A percentile compares a stretch with the other conserved stretches of the same genome.
Conservation (phyloP, 202 grass and related monocot genomes). For the Digitaria exilis region DNA sequence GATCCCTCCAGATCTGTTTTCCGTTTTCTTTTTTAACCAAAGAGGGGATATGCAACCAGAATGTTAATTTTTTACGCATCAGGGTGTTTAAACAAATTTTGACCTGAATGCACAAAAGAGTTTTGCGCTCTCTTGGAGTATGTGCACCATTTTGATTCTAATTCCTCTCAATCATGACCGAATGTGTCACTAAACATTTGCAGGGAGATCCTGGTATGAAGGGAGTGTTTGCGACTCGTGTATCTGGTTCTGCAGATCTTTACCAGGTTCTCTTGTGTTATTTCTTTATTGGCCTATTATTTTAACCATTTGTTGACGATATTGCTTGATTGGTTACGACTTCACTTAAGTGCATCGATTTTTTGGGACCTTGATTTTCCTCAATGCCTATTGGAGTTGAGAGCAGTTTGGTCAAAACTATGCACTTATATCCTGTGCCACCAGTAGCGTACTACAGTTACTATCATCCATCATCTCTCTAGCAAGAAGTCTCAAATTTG, state of each 20-base stretch:
- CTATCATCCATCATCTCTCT: neutral
- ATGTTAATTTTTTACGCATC: conserved; percentile 16
- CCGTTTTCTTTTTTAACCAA: neutral
- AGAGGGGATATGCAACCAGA: neutral
- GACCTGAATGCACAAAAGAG: conserved; percentile 10
- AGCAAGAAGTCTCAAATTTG: neutral
- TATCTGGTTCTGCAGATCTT: conserved; percentile 96
- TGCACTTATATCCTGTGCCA: neutral
- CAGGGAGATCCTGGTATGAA: conserved; percentile 92
- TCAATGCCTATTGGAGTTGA: neutral
- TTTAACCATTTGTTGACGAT: neutral
- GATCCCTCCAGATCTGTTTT: neutral
- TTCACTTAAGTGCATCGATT: neutral
- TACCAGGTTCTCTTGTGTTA: conserved; percentile 67
- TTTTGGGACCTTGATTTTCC: conserved; percentile 19
- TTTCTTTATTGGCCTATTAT: conserved; percentile 9
- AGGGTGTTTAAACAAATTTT: neutral
- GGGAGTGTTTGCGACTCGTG: conserved; percentile 84
- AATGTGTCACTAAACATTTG: conserved; percentile 28
- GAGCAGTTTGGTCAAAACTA: conserved; percentile 7
- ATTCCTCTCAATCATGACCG: conserved; percentile 15
- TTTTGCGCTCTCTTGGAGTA: neutral
- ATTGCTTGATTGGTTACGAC: conserved; percentile 24
- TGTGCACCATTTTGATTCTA: neutral
- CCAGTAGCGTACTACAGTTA: neutral